phyloP scores from a whole-genome alignment of 2,329 filamentous ascomycete species.

The Cryphonectria japonica region DNA sequence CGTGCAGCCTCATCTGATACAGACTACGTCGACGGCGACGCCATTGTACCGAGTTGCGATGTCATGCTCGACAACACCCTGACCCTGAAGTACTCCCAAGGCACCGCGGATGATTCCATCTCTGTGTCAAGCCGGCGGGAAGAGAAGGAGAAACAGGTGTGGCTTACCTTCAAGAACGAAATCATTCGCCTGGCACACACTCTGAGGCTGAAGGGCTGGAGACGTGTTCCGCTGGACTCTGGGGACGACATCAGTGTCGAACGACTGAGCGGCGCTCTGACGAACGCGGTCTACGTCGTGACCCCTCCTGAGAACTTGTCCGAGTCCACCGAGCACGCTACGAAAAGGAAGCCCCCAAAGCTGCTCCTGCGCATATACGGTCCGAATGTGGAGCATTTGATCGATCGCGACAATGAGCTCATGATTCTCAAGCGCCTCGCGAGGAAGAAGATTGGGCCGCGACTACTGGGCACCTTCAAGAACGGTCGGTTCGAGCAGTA shows the following conservation, averaged over 20 bases:
- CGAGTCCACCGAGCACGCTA: conserved; percentile 37
- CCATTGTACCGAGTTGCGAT: conserved; percentile 83
- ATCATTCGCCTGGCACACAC: conserved; percentile 90
- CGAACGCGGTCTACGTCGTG: conserved; percentile 95
- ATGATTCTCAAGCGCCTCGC: conserved; percentile 83
- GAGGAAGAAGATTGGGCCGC: conserved; percentile 90
- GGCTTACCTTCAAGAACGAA: conserved; percentile 88
- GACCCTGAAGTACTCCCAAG: conserved; percentile 72
- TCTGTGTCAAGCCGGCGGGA: conserved; percentile 50
- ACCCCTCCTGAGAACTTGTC: conserved; percentile 72
- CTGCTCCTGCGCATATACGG: conserved; percentile 91
- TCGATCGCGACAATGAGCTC: conserved; percentile 89
- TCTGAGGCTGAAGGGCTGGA: conserved; percentile 87
- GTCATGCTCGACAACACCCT: conserved; percentile 87
- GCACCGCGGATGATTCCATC: conserved; percentile 46
- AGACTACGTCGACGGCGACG: conserved; percentile 80
- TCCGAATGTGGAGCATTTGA: conserved; percentile 91
- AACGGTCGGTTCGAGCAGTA: conserved; percentile 97
- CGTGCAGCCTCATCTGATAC: conserved; percentile 76
- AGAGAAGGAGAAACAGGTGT: conserved; percentile 74
- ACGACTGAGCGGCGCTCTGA: conserved; percentile 86
- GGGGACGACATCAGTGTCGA: conserved; percentile 72
- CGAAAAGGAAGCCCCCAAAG: conserved; percentile 59
- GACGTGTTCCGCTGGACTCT: conserved; percentile 73
- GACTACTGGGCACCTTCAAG: conserved; percentile 85